These are phyloP conservation scores for Favolaschia claudopus DNA, from an alignment of 768 basidiomycete genomes.

Conservation along the genomic window DNA sequence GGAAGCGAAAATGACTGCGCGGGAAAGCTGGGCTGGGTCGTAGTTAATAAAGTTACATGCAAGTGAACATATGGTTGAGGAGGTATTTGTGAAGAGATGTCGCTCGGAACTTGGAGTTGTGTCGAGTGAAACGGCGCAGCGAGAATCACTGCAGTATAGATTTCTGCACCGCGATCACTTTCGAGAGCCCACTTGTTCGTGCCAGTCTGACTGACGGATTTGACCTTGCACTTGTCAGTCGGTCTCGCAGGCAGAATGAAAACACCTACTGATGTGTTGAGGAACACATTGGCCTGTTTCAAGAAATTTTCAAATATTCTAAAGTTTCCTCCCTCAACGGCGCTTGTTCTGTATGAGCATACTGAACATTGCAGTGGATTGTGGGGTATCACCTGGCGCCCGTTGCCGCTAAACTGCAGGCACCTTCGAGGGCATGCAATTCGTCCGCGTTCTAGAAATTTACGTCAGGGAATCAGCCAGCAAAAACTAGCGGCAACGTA, in stretches of 20 bases:
- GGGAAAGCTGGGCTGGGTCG: constrained; percentile 66
- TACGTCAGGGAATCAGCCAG: neutral
- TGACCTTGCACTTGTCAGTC: constrained; percentile 49
- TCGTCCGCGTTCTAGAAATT: constrained; percentile 61
- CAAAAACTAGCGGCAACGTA: constrained; percentile 31
- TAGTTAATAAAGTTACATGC: constrained; percentile 90
- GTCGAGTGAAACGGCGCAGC: constrained; percentile 87
- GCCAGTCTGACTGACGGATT: constrained; percentile 52
- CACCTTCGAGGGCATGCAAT: constrained; percentile 82
- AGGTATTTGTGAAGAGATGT: constrained; percentile 63
- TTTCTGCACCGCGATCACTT: constrained; percentile 51
- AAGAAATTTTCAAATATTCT: constrained; percentile 87
- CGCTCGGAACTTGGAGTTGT: constrained; percentile 57
- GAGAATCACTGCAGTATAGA: constrained; percentile 81
- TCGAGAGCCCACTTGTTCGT: constrained; percentile 62
- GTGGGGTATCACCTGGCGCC: constrained; percentile 52
- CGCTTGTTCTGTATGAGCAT: constrained; percentile 27
- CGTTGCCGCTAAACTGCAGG: constrained; percentile 72
- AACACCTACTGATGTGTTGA: constrained; percentile 71
- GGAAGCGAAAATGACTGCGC: constrained; percentile 74
- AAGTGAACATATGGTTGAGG: constrained; percentile 81
- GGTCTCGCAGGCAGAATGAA: neutral
- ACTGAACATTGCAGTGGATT: neutral
- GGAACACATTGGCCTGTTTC: constrained; percentile 68
- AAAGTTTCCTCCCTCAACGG: constrained; percentile 82